Base-by-base conservation (phyloP, 1,284 basidiomycete genomes). In the Butyriboletus regius region DNA sequence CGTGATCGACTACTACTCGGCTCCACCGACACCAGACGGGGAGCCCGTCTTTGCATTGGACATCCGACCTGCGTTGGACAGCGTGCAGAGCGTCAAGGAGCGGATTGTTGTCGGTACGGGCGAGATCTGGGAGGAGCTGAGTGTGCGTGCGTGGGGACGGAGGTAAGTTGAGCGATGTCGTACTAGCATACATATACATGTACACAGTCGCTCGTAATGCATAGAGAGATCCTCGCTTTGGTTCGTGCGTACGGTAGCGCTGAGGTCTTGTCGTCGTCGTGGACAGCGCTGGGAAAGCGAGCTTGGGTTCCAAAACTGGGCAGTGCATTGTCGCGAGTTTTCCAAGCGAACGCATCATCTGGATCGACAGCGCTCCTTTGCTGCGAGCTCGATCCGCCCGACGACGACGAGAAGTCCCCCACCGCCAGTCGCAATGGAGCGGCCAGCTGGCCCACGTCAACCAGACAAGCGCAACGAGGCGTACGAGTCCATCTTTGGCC, bases 1-100 rank as follows among this genome's bases (percentile, higher is more conserved):
- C 70, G 87, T 97, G 38, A 97, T 97, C 61, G 93, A 97, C 74
- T 97, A 97, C 71, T 97, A 97, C 69, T 87, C 88, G 45, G 91
- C 89, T 1, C 87, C 90, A 4, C 80, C 83, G 1, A 84, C 93
- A 54, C 76, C 81, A 26, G 85, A 94, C 57, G 93, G 92, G 14
- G 88, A 86, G 46, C 91, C 92, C 24, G 90, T 91, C 13, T 96
- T 96, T 70, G 85, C 85, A 6, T 77, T 96, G 29, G 94, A 97
- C 64, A 93, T 96, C 9, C 82, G 91, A 17, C 91, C 91, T 0
- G 91, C 91, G 0, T 69, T 95, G 44, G 91, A 95, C 67, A 88
- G 75, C 60, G 72, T 91, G 43, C 76, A 77, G 35, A 88, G 85
- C 63, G 60, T 89, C 51, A 82, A 78, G 62, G 78, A 87, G 68